These are phyloP conservation scores for Gillenia trifoliata DNA, from an alignment of 306 rosid genomes.

Conservation along the genomic window DNA sequence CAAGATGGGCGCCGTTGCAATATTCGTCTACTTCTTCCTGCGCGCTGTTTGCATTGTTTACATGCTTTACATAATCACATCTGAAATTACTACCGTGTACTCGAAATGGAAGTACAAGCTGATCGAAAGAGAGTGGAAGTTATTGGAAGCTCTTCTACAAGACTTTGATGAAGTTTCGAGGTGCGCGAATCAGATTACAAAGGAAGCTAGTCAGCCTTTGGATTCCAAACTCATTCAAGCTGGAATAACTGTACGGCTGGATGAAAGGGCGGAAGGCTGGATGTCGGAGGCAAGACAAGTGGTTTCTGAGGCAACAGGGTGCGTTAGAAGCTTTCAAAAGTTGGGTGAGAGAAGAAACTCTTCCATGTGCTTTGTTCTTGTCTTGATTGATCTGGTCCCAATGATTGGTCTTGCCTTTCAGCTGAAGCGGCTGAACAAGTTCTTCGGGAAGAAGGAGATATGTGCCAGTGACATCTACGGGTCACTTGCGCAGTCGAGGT, in stretches of 20 bases:
- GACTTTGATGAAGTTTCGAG: neutral
- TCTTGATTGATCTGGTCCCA: neutral
- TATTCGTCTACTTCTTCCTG: neutral
- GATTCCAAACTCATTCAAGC: neutral
- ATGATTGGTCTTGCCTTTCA: neutral
- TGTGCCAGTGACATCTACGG: neutral
- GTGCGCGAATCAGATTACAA: neutral
- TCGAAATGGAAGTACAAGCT: neutral
- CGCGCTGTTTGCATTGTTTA: neutral
- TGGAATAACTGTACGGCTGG: neutral
- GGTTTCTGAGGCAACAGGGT: neutral
- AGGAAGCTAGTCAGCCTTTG: neutral
- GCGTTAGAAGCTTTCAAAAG: neutral
- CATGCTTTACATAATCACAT: neutral
- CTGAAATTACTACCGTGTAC: neutral
- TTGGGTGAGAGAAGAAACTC: neutral
- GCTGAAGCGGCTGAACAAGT: neutral
- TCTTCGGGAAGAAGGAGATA: neutral
- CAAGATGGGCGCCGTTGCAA: no score
- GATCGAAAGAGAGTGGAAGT: conserved; percentile 1
- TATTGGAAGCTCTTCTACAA: neutral
- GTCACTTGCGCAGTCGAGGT: conserved; percentile 3
- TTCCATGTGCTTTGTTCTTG: neutral
- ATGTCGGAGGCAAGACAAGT: neutral
- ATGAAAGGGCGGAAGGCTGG: neutral